Evolutionary conservation across 805 yeast species (phyloP), one percentile per base, ranked within the genome.

Genomic region (Zygoascus bituminiphila): DNA sequence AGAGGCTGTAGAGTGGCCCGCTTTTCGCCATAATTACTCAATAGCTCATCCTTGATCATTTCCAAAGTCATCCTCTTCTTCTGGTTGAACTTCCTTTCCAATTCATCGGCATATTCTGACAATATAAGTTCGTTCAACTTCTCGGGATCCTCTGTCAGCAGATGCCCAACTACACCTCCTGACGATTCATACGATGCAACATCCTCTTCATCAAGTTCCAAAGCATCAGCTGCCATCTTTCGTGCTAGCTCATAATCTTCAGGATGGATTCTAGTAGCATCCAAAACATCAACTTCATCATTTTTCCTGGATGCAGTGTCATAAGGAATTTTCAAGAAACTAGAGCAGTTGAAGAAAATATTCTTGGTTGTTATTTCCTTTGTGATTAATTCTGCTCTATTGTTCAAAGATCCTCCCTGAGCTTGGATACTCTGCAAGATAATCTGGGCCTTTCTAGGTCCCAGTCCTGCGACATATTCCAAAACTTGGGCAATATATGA

Each of bases 161-260:
- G 73, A 62, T 84, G 82, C 52, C 79, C 78, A 53, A 87, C 83
- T 2, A 88, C 85, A 42, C 89, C 89, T 44, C 89, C 93, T 51
- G 83, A 84, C 52, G 81, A 83, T 61, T 87, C 89, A 42, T 82
- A 65, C 49, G 83, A 89, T 2, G 81, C 83, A 60, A 86, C 73
- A 55, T 88, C 96, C 65, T 91, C 98, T 59, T 94, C 98, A 58
- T 88, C 96, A 54, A 89, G 76, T 63, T 91, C 98, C 55, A 93
- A 74, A 1, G 98, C 98, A 71, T 93, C 98, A 1, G 96, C 93
- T 6, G 97, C 98, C 89, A 93, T 93, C 64, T 93, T 93, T 45
- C 93, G 79, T 2, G 97, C 98, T 57, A 93, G 74, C 54, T 87
- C 95, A 64, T 93, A 93, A 68, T 93, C 99, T 66, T 93, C 98